Conservation (phyloP, 805 yeast genomes). For the Monosporozyma unispora region DNA sequence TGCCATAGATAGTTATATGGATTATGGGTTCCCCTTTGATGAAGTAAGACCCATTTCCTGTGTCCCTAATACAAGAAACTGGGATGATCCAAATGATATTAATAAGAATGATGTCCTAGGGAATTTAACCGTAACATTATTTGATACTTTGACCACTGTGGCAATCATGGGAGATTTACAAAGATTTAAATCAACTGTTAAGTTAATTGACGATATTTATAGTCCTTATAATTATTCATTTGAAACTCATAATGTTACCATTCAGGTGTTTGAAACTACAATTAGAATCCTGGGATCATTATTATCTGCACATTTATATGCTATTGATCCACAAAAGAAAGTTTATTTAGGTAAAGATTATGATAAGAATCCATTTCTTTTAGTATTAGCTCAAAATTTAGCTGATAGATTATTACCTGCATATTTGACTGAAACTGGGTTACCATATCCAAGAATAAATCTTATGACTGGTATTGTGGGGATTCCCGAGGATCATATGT, state of each 20-base stretch:
- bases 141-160: slow-evolving; percentile 74
- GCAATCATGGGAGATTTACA: slow-evolving; percentile 60
- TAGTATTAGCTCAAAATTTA: slow-evolving; percentile 62
- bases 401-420: slow-evolving; percentile 67
- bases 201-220: slow-evolving; percentile 32
- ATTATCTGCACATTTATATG: slow-evolving; percentile 67
- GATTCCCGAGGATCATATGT: slow-evolving; percentile 36
- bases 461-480: slow-evolving; percentile 34
- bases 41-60: slow-evolving; percentile 74
- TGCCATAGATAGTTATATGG: slow-evolving; percentile 65
- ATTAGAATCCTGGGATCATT: slow-evolving; percentile 80
- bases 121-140: slow-evolving; percentile 64
- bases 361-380: slow-evolving; percentile 50
- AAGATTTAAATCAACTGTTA: slow-evolving; percentile 41
- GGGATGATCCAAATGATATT: slow-evolving; percentile 41
- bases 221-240: slow-evolving; percentile 32
- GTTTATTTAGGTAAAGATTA: slow-evolving; percentile 39
- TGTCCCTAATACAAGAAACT: slow-evolving; percentile 56
- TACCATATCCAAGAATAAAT: slow-evolving; percentile 79
- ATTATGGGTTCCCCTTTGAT: slow-evolving; percentile 70
- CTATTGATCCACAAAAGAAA: slow-evolving; percentile 37
- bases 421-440: slow-evolving; percentile 50
- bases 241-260: slow-evolving; percentile 50
- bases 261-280: slow-evolving; percentile 83
- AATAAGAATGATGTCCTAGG: slow-evolving; percentile 79